Percentiles rank a stretch among this genome's conserved stretches.
Evolutionary conservation across 164 flowering plant species (phyloP).

Genomic region (Kalanchoe fedtschenkoi): DNA sequence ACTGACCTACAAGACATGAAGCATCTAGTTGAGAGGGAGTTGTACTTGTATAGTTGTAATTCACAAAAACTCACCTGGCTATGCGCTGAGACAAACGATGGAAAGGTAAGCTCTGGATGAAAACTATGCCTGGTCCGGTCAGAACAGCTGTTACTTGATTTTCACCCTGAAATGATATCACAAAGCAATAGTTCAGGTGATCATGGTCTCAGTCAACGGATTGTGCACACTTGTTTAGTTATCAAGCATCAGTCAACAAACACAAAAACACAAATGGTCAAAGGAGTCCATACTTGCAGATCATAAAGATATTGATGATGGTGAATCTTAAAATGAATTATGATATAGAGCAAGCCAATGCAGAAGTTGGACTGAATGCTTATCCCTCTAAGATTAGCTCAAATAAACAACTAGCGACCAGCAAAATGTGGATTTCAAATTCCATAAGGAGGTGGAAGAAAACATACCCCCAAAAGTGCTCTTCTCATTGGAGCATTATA

Average conservation of each 20-base stretch:
- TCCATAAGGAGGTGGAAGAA: background rate
- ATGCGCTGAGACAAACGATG: conserved; percentile 70
- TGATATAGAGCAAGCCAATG: too few species aligned
- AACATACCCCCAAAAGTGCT: conserved; percentile 79
- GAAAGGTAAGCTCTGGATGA: conserved; percentile 84
- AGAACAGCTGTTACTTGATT: conserved; percentile 53
- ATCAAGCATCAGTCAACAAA: background rate
- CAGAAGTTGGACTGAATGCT: too few species aligned
- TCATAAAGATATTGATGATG: too few species aligned
- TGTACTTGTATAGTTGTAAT: background rate
- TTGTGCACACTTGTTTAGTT: background rate
- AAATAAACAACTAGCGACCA: background rate
- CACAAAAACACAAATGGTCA: background rate
- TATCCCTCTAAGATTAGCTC: background rate
- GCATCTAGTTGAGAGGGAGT: background rate
- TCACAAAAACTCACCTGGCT: conserved; percentile 36
- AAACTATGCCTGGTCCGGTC: conserved; percentile 88
- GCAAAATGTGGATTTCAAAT: background rate
- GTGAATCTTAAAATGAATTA: too few species aligned
- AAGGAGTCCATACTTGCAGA: background rate
- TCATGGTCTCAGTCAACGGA: background rate
- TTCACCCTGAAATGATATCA: conserved; percentile 40
- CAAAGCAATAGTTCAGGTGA: background rate
- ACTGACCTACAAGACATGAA: conserved; percentile 59
- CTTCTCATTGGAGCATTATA: conserved; percentile 67